A percentile compares a stretch with the other conserved stretches of the same genome.
Conservation (phyloP, 805 yeast species). For the Phaffomyces antillensis region DNA sequence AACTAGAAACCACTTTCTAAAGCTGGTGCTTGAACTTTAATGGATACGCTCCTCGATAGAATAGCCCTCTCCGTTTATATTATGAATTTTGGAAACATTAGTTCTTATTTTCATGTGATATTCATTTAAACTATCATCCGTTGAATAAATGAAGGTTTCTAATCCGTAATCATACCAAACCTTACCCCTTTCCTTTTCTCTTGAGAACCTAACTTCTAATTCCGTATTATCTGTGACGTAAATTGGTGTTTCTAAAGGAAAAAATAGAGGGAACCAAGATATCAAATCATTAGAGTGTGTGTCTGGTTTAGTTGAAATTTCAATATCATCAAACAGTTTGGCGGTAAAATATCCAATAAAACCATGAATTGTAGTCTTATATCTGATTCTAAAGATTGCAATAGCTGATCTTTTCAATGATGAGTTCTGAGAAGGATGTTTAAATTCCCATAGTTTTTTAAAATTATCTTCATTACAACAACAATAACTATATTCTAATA, state of each 20-base stretch:
- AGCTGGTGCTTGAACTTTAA: no score
- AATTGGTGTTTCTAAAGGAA: constrained; percentile 53
- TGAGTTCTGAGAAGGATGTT: constrained; percentile 54
- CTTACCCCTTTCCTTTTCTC: constrained; percentile 33
- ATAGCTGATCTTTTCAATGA: constrained; percentile 32
- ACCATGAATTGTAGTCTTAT: constrained; percentile 60
- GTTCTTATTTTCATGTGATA: constrained; percentile 31
- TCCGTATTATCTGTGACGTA: constrained; percentile 47
- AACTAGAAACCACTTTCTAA: no score
- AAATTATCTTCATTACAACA: constrained; percentile 30
- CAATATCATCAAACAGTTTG: constrained; percentile 51
- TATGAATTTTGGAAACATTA: constrained; percentile 32
- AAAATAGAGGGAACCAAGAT: constrained; percentile 66
- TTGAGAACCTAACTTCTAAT: constrained; percentile 42
- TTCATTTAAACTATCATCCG: constrained; percentile 17
- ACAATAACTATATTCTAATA: constrained; percentile 35
- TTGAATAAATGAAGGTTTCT: constrained; percentile 42
- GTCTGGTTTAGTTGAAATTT: constrained; percentile 44
- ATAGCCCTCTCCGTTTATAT: constrained; percentile 27
- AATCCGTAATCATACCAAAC: constrained; percentile 68
- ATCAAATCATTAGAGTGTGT: constrained; percentile 36
- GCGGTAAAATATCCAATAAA: constrained; percentile 72
- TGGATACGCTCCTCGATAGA: constrained; percentile 8
- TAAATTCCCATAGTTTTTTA: constrained; percentile 54
- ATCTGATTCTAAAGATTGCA: constrained; percentile 36